phyloP scores from a whole-genome alignment of 2,329 filamentous ascomycete genomes.

The Colletotrichum tropicicola region DNA sequence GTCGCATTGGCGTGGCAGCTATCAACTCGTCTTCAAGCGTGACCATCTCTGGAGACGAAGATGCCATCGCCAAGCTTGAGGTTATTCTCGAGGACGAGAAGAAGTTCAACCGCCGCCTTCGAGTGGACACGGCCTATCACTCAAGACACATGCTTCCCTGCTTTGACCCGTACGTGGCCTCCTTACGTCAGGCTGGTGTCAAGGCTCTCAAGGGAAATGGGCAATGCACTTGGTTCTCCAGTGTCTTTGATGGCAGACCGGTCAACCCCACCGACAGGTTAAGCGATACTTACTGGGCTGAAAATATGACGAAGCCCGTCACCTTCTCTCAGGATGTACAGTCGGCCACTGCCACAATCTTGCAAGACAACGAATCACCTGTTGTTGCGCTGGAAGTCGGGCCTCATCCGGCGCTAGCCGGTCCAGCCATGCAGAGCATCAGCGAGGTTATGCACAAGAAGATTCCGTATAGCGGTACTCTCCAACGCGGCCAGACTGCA shows the following conservation, averaged over 20 bases:
- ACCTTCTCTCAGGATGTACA: no score
- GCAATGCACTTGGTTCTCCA: conserved; percentile 12
- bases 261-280: no score
- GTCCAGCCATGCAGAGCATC: no score
- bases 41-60: conserved; percentile 39
- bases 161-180: neutral
- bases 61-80: conserved; percentile 36
- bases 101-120: conserved; percentile 33
- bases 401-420: no score
- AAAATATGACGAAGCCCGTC: no score
- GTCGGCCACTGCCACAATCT: no score
- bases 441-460: no score
- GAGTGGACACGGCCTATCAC: conserved; percentile 41
- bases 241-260: neutral
- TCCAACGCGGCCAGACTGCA: no score
- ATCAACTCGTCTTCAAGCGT: conserved; percentile 34
- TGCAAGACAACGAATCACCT: no score
- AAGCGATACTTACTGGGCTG: no score
- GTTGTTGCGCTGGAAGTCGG: no score
- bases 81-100: conserved; percentile 30
- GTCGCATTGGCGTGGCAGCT: conserved; percentile 34
- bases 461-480: no score
- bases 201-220: conserved; percentile 35
- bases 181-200: neutral
- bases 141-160: conserved; percentile 37